These are phyloP conservation scores for Staphylotrichum longicolle DNA, from an alignment of 495 filamentous ascomycete species.

Conservation along the genomic window DNA sequence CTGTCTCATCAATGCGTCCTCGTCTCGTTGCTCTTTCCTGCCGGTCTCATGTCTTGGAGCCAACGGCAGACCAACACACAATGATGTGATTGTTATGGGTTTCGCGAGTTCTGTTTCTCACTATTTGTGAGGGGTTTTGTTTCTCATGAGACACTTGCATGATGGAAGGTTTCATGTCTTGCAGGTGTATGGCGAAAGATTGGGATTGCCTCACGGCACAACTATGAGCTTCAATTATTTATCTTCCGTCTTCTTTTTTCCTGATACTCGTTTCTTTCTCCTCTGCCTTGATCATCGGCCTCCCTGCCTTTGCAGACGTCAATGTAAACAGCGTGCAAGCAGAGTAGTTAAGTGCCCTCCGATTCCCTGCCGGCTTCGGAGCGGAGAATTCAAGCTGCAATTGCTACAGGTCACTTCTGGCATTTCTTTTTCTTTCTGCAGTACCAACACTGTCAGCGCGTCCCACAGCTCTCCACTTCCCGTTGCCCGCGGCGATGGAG, in stretches of 20 bases:
- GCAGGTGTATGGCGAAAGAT: conserved; percentile 2
- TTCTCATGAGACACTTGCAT: too few relatives aligned
- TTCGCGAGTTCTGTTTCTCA: too few relatives aligned
- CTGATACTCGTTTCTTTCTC: not conserved
- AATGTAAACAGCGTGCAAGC: conserved; percentile 4
- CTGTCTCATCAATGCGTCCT: too few relatives aligned
- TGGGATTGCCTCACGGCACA: conserved; percentile 11
- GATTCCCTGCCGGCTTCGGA: conserved; percentile 4
- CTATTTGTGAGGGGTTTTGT: too few relatives aligned
- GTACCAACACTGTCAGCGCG: not conserved
- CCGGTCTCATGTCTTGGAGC: too few relatives aligned
- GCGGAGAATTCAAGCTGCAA: not conserved
- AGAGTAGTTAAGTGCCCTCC: not conserved
- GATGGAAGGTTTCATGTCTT: not conserved
- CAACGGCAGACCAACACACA: too few relatives aligned
- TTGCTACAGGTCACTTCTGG: conserved; percentile 4
- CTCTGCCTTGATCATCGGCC: too few relatives aligned
- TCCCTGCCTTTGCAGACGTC: too few relatives aligned
- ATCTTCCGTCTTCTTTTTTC: not conserved
- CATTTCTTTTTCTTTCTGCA: not conserved
- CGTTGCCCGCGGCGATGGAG: not conserved
- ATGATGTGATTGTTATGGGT: too few relatives aligned
- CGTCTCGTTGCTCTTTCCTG: too few relatives aligned
- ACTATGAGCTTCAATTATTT: not conserved
- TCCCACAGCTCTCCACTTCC: conserved; percentile 5